phyloP scores from a whole-genome alignment of 2,329 filamentous ascomycete species.

The Grosmannia huntii region DNA sequence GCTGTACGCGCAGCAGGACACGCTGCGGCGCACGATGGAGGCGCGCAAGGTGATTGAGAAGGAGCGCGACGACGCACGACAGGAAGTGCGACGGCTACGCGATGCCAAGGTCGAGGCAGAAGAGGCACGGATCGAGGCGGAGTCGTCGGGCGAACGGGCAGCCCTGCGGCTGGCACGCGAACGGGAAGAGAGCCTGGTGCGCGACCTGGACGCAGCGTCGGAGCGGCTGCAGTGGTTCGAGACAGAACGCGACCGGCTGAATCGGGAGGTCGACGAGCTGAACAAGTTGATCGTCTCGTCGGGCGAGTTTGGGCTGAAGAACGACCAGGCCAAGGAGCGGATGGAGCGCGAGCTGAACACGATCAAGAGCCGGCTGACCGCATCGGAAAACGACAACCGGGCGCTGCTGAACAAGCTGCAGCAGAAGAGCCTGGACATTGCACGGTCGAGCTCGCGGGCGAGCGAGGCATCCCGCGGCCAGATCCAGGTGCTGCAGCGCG shows the following conservation, averaged over 20 bases:
- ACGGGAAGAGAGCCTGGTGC: conserved; percentile 61
- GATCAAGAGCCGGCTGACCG: conserved; percentile 74
- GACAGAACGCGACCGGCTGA: conserved; percentile 62
- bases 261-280: conserved; percentile 69
- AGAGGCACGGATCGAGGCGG: conserved; percentile 71
- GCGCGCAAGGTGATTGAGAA: conserved; percentile 67
- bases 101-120: conserved; percentile 76
- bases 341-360: conserved; percentile 84
- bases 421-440: conserved; percentile 93
- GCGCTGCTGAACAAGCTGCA: conserved; percentile 94
- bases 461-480: conserved; percentile 73
- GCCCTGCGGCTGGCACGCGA: conserved; percentile 70
- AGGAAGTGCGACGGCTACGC: conserved; percentile 70
- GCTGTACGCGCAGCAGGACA: conserved; percentile 90
- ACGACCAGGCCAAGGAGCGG: conserved; percentile 89
- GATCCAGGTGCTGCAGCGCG: conserved; percentile 61
- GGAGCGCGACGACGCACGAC: conserved; percentile 79
- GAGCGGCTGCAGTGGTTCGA: conserved; percentile 69
- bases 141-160: conserved; percentile 66
- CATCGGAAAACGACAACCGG: conserved; percentile 93
- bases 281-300: conserved; percentile 81
- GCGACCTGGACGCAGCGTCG: conserved; percentile 69
- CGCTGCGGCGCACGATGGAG: conserved; percentile 73
- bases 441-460: conserved; percentile 73
- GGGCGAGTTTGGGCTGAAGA: conserved; percentile 75